Evolutionary conservation across 2,329 filamentous ascomycete genomes (phyloP).

Genomic region (Phialophora chinensis): DNA sequence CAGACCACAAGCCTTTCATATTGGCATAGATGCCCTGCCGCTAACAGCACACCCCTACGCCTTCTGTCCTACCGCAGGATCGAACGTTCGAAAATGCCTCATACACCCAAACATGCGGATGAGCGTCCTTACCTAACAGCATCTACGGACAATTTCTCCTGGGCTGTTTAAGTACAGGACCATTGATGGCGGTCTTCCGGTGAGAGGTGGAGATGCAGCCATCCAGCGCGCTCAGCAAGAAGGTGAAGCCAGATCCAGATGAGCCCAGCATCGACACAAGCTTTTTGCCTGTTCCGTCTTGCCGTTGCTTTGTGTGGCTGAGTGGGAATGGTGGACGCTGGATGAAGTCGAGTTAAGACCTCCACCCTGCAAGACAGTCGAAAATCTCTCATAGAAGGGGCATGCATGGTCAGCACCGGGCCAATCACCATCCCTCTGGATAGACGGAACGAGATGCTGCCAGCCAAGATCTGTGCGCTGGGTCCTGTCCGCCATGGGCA

Average conservation of each 20-base stretch:
- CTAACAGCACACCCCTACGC: background rate
- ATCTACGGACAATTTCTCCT: background rate
- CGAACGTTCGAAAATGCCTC: slow-evolving; percentile 14
- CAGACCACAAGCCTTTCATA: background rate
- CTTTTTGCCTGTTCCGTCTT: slow-evolving; percentile 17
- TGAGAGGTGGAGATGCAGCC: background rate
- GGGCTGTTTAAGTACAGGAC: background rate
- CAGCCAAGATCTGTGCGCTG: background rate
- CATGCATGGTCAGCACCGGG: background rate
- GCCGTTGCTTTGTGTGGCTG: slow-evolving; percentile 2
- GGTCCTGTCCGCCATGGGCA: background rate
- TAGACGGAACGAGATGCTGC: slow-evolving; percentile 9
- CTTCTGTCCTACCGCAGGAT: background rate
- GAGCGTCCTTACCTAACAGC: slow-evolving; percentile 6
- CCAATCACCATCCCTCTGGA: background rate
- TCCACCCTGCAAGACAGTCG: background rate
- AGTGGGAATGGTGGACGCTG: background rate
- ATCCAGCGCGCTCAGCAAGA: background rate
- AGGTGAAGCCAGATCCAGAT: slow-evolving; percentile 5
- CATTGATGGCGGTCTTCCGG: background rate
- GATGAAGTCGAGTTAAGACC: background rate
- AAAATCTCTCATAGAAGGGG: slow-evolving; percentile 20
- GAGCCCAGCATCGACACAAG: slow-evolving; percentile 9
- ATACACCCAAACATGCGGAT: background rate
- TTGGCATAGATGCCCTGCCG: background rate